Conservation (phyloP, 257 asterid genomes). For the Solanum etuberosum region DNA sequence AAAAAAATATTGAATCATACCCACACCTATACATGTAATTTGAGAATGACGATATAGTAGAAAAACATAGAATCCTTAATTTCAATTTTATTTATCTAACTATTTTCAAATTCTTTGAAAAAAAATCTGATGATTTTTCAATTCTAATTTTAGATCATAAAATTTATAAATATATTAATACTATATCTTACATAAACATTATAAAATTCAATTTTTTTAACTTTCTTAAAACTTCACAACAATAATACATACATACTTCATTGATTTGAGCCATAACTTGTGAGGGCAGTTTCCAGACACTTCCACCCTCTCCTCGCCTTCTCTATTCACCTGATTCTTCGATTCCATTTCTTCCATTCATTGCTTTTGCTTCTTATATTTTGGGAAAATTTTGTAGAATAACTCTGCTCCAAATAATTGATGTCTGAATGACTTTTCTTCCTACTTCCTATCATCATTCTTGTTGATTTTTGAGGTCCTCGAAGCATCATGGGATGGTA, state of each 20-base stretch:
- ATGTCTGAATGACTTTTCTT: not conserved
- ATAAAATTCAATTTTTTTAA: no score
- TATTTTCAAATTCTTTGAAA: not conserved
- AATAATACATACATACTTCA: no score
- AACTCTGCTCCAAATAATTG: not conserved
- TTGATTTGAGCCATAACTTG: not conserved
- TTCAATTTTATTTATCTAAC: no score
- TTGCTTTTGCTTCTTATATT: not conserved
- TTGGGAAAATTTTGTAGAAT: not conserved
- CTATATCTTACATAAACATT: no score
- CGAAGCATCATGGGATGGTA: slow-evolving; percentile 52
- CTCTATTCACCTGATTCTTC: not conserved
- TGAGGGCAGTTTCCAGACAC: not conserved
- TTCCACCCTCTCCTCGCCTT: not conserved
- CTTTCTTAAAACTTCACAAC: no score
- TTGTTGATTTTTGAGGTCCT: not conserved
- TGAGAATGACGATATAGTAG: not conserved
- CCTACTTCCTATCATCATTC: not conserved
- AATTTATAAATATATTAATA: no score
- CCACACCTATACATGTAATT: not conserved
- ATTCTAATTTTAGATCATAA: no score
- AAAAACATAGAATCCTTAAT: no score
- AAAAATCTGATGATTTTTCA: not conserved
- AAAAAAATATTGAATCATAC: no score
- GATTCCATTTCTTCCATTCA: not conserved